These are phyloP conservation scores for Coemansia sp. DNA, from an alignment of 192 early-diverging fungal species.

Conservation along the genomic window DNA sequence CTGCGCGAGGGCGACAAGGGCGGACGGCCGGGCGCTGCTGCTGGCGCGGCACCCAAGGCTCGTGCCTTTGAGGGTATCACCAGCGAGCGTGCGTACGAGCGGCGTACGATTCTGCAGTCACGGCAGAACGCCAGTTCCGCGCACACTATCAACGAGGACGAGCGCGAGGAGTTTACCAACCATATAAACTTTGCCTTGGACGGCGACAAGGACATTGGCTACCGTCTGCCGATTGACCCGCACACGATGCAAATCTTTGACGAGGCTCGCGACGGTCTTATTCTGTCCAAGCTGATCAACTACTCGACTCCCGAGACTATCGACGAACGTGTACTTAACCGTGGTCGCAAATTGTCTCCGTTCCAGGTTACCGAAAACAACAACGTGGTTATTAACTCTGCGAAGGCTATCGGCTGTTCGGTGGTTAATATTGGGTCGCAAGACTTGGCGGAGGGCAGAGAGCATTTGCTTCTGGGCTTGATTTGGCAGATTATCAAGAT, in stretches of 20 bases:
- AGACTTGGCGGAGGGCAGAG: constrained; percentile 94
- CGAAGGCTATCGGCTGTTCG: constrained; percentile 97
- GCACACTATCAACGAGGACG: constrained; percentile 98
- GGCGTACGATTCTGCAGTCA: constrained; percentile 86
- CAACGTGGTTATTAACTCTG: constrained; percentile 98
- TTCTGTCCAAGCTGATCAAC: constrained; percentile 98
- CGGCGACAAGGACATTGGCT: constrained; percentile 77
- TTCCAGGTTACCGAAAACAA: constrained; percentile 99
- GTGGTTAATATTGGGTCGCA: constrained; percentile 98
- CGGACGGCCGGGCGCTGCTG: constrained; percentile 19
- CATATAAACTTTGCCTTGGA: constrained; percentile 90
- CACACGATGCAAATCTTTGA: constrained; percentile 96
- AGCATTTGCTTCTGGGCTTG: constrained; percentile 94
- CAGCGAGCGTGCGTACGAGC: constrained; percentile 56
- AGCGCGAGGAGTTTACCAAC: constrained; percentile 92
- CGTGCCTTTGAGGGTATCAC: constrained; percentile 53
- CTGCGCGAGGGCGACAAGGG: constrained; percentile 40
- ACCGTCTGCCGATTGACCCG: constrained; percentile 89
- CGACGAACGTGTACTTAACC: constrained; percentile 97
- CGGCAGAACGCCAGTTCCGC: constrained; percentile 84
- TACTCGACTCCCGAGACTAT: constrained; percentile 95
- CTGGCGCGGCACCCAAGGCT: constrained; percentile 18
- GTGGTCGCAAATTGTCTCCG: constrained; percentile 80
- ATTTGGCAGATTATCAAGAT: constrained; percentile 99
- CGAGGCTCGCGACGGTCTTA: constrained; percentile 90